Evolutionary conservation across 331 rosid genomes (phyloP), one percentile per base, ranked within the genome.

Genomic region (Pyracantha coccinea): DNA sequence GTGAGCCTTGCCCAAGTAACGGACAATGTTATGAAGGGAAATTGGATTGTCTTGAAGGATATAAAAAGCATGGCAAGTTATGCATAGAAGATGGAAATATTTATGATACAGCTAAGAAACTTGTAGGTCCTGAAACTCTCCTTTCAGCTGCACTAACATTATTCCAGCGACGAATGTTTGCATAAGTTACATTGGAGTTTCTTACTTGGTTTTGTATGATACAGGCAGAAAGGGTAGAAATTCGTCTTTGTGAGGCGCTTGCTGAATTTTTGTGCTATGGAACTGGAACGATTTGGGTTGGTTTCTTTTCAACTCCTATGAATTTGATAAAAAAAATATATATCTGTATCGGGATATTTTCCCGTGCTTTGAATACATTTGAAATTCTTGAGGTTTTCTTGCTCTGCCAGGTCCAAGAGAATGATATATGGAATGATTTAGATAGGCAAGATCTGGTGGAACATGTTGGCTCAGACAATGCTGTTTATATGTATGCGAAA

Each of bases 51-150:
- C 55, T 73, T 68, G 81, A 66, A 35, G 98, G 98, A 69, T 88
- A 88, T 81, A 86, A 74, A 55, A 79, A 74, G 91, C 89, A 71
- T 17, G 89, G 93, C 16, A 91, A 77, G 70, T 69, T 87, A 68
- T 94, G 97, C 64, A 79, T 90, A 4, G 98, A 88, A 81, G 95
- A 94, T 82, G 96, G 96, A 68, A 89, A 77, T 66, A 87, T 94
- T 68, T 87, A 81, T 57, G 85, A 83, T 71, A 84, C 89, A 54
- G 91, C 96, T 76, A 85, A 87, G 73, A 90, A 78, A 72, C 81
- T 94, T 82, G 98, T 94, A 71, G 33, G 92, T 87, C 68, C 70
- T 72, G 29, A 16, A 31, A 69, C 45, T 68, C 79, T 72, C 73
- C 69, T 0, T 47, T 79, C 31, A 70, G 38, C 62, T 81, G 44